A percentile compares a stretch with the other conserved stretches of the same genome.
Conservation (phyloP, 1,139 yeast species). For the Blastobotrys arbuscula region DNA sequence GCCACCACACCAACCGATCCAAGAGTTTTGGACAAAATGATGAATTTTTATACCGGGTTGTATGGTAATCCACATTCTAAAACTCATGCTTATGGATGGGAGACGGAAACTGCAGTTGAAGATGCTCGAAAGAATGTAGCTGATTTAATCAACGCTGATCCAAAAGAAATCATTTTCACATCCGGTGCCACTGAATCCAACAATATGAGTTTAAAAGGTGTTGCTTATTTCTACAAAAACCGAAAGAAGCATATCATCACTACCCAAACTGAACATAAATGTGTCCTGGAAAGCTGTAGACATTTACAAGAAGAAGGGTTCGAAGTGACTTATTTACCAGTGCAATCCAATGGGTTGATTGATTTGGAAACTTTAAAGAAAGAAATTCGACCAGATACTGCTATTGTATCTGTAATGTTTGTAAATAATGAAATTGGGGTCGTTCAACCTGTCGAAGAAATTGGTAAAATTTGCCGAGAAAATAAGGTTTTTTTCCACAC, state of each 20-base stretch:
- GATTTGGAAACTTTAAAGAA: slow-evolving; percentile 69
- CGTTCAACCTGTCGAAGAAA: slow-evolving; percentile 90
- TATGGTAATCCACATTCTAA: slow-evolving; percentile 98
- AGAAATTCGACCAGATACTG: slow-evolving; percentile 88
- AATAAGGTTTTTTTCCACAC: slow-evolving; percentile 94
- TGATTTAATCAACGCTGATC: slow-evolving; percentile 80
- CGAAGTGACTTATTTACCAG: slow-evolving; percentile 91
- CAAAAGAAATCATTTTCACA: slow-evolving; percentile 93
- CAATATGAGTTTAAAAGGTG: slow-evolving; percentile 92
- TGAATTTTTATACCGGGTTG: slow-evolving; percentile 84
- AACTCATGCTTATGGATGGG: slow-evolving; percentile 99
- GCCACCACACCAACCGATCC: slow-evolving; percentile 99
- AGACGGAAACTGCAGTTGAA: slow-evolving; percentile 89
- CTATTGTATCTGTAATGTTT: slow-evolving; percentile 91
- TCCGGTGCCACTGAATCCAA: slow-evolving; percentile 98
- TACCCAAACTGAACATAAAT: slow-evolving; percentile 95
- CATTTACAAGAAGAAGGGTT: slow-evolving; percentile 95
- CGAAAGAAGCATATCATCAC: slow-evolving; percentile 93
- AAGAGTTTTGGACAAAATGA: slow-evolving; percentile 89
- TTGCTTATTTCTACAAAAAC: slow-evolving; percentile 83
- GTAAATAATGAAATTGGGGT: slow-evolving; percentile 98
- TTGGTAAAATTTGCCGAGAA: slow-evolving; percentile 80
- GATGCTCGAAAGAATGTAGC: slow-evolving; percentile 80
- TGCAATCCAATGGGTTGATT: slow-evolving; percentile 72
- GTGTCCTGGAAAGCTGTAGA: slow-evolving; percentile 94